Evolutionary conservation across 331 rosid genomes (phyloP).

Genomic region (Dryas integrifolia): DNA sequence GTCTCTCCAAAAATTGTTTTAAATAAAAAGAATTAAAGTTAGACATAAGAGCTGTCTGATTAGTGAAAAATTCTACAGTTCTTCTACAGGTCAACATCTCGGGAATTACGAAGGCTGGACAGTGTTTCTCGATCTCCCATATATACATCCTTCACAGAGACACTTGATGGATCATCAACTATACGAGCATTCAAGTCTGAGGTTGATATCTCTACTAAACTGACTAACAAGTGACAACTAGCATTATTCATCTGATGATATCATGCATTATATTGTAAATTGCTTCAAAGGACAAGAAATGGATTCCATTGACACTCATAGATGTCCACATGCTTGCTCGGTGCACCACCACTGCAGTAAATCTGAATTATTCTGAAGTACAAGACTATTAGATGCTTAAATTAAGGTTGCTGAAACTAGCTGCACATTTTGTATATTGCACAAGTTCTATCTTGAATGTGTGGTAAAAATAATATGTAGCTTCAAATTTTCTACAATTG

Average conservation of each 20-base stretch:
- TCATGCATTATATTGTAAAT: not conserved
- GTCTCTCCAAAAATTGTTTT: not conserved
- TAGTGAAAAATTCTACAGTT: slow-evolving; percentile 45
- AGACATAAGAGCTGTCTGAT: slow-evolving; percentile 14
- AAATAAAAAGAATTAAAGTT: not conserved
- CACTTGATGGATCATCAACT: slow-evolving; percentile 88
- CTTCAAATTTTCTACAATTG: too few species aligned
- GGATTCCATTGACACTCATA: not conserved
- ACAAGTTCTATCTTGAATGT: not conserved
- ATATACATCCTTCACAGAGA: slow-evolving; percentile 87
- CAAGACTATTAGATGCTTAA: too few species aligned
- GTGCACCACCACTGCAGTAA: not conserved
- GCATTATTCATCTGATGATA: not conserved
- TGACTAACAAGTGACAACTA: not conserved
- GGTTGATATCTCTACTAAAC: slow-evolving; percentile 42
- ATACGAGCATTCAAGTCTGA: slow-evolving; percentile 84
- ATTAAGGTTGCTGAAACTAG: too few species aligned
- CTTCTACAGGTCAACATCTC: slow-evolving; percentile 93
- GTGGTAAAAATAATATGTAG: not conserved
- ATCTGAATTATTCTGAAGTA: not conserved
- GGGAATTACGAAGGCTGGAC: slow-evolving; percentile 88
- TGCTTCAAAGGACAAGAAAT: not conserved
- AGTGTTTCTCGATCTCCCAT: slow-evolving; percentile 98
- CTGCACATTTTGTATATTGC: too few species aligned
- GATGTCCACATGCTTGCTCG: not conserved